Percentiles rank a stretch among this genome's conserved stretches.
phyloP scores from a whole-genome alignment of 2,329 filamentous ascomycete species.

The Drechslera avenae region DNA sequence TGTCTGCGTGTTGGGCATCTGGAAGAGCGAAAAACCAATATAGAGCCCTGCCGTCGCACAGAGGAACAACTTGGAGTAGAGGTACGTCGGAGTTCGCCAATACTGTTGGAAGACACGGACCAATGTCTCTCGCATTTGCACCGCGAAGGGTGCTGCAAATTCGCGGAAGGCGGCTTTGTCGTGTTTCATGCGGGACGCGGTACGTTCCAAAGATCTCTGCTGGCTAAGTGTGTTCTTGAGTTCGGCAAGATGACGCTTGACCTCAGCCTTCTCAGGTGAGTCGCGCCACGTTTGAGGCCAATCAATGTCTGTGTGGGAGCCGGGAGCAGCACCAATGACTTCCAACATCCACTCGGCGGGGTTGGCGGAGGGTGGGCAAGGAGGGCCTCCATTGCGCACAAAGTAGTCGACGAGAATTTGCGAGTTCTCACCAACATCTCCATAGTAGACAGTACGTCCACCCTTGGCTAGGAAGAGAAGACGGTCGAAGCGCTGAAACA shows the following conservation, averaged over 20 bases:
- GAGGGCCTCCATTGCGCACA: conserved; percentile 69
- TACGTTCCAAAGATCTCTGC: conserved; percentile 40
- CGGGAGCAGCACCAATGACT: conserved; percentile 60
- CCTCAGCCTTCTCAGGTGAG: conserved; percentile 53
- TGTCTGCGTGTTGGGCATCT: conserved; percentile 71
- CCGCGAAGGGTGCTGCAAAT: conserved; percentile 76
- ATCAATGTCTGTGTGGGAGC: conserved; percentile 56
- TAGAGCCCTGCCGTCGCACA: conserved; percentile 72
- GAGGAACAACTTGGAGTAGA: conserved; percentile 79
- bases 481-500: conserved; percentile 89
- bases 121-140: conserved; percentile 71
- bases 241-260: conserved; percentile 53
- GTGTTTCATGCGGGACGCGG: conserved; percentile 49
- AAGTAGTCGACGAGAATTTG: conserved; percentile 74
- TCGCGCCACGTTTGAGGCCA: conserved; percentile 58
- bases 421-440: conserved; percentile 75
- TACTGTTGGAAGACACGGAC: conserved; percentile 86
- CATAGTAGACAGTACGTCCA: conserved; percentile 81
- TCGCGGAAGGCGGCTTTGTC: conserved; percentile 69
- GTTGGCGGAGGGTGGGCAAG: conserved; percentile 72
- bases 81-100: conserved; percentile 88
- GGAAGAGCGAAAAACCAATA: conserved; percentile 81
- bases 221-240: conserved; percentile 51
- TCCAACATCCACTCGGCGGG: conserved; percentile 81
- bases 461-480: conserved; percentile 78